A percentile compares a stretch with the other conserved stretches of the same genome.
Conservation (phyloP, 139 green algal species). For the Chlorella sp. region DNA sequence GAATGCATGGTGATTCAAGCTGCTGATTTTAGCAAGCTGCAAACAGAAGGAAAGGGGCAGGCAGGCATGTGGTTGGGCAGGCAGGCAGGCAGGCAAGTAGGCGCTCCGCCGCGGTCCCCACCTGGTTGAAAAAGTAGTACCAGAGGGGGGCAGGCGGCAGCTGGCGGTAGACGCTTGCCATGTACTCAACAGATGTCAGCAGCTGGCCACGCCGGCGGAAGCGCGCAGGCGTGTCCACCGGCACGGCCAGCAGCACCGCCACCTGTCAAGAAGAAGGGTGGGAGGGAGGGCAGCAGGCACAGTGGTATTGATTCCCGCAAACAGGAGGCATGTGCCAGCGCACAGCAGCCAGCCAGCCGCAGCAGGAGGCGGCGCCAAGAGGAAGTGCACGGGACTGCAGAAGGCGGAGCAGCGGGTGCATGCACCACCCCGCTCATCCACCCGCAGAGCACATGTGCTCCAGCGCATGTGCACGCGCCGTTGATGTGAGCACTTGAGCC, state of each 20-base stretch:
- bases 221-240: not conserved
- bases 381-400: too few species aligned
- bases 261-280: not conserved
- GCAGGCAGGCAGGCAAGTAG: not conserved
- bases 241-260: slow-evolving; percentile 31
- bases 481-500: not conserved
- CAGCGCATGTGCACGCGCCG: too few species aligned
- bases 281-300: not conserved
- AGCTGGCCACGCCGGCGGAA: slow-evolving; percentile 40
- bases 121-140: slow-evolving; percentile 41
- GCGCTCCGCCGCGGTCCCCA: not conserved
- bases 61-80: not conserved
- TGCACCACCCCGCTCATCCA: not conserved
- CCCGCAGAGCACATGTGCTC: not conserved
- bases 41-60: not conserved
- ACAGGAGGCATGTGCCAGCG: not conserved
- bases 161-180: slow-evolving; percentile 50
- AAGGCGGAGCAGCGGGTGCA: not conserved
- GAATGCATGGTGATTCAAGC: too few species aligned
- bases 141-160: slow-evolving; percentile 66
- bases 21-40: too few species aligned
- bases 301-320: not conserved
- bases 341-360: not conserved
- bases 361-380: not conserved
- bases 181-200: slow-evolving; percentile 66